These are phyloP conservation scores for Mycena galopus DNA, from an alignment of 768 basidiomycete genomes.

Conservation along the genomic window DNA sequence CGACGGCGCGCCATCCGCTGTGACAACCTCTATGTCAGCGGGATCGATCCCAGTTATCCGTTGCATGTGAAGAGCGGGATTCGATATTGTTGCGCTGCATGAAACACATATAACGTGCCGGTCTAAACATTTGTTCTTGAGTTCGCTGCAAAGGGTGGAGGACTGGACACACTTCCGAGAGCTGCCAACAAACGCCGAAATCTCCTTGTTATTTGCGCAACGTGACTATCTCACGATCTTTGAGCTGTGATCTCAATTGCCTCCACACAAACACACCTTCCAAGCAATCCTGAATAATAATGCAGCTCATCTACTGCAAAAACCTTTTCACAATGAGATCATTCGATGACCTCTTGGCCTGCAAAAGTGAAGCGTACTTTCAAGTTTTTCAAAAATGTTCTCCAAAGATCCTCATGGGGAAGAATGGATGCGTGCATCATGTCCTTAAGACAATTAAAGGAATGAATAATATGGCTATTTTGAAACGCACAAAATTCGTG, in stretches of 20 bases:
- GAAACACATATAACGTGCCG: constrained; percentile 75
- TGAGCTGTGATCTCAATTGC: not conserved
- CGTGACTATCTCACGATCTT: constrained; percentile 71
- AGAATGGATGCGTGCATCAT: constrained; percentile 89
- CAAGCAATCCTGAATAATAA: constrained; percentile 85
- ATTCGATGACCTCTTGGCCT: not conserved
- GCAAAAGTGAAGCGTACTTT: constrained; percentile 51
- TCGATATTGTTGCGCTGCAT: constrained; percentile 89
- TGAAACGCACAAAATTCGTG: constrained; percentile 82
- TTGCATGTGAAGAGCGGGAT: constrained; percentile 82
- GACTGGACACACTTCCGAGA: constrained; percentile 73
- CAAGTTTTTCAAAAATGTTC: constrained; percentile 84
- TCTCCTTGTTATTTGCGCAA: constrained; percentile 82
- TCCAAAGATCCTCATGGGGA: constrained; percentile 88
- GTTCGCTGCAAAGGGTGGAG: not conserved
- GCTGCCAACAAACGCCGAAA: constrained; percentile 82
- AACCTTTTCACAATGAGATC: constrained; percentile 51
- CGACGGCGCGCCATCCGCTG: constrained; percentile 85
- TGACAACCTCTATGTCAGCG: constrained; percentile 74
- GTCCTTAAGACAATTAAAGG: constrained; percentile 63
- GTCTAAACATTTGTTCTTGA: constrained; percentile 55
- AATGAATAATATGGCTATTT: not conserved
- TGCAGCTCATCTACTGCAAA: constrained; percentile 90
- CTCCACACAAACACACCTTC: constrained; percentile 64
- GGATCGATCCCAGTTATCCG: constrained; percentile 77